Conservation (phyloP, 2,329 filamentous ascomycete genomes). For the Fusarium agapanthi region DNA sequence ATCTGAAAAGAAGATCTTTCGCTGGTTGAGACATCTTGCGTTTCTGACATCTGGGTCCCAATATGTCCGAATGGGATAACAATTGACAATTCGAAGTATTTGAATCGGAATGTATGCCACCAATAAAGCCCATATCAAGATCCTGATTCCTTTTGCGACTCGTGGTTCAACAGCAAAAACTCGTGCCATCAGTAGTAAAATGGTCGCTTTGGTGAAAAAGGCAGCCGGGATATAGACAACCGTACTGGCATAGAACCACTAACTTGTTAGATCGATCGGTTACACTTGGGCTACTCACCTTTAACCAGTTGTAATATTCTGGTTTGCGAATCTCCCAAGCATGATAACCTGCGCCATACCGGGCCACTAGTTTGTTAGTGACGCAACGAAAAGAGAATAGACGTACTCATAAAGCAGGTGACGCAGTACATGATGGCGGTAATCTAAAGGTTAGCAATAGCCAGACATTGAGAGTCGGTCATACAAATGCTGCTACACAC, state of each 20-base stretch:
- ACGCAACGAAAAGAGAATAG: neutral
- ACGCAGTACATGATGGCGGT: constrained; percentile 8
- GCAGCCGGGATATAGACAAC: constrained; percentile 31
- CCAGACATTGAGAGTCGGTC: neutral
- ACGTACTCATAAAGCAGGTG: constrained; percentile 30
- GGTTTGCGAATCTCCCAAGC: constrained; percentile 30
- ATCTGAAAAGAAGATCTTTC: constrained; percentile 37
- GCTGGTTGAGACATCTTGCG: constrained; percentile 49
- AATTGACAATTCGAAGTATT: constrained; percentile 53
- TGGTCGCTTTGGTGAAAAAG: constrained; percentile 38
- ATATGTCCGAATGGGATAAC: constrained; percentile 52
- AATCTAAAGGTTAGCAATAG: constrained; percentile 15
- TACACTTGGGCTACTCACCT: neutral
- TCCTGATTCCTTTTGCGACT: constrained; percentile 22
- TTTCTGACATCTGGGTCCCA: constrained; percentile 45
- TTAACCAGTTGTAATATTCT: constrained; percentile 32
- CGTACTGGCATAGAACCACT: constrained; percentile 38
- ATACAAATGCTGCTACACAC: constrained; percentile 31
- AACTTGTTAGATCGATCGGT: neutral
- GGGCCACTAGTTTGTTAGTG: constrained; percentile 27
- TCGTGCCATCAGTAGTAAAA: constrained; percentile 34
- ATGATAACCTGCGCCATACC: constrained; percentile 32
- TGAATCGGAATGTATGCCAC: constrained; percentile 26
- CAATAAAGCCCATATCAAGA: constrained; percentile 31
- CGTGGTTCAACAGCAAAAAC: constrained; percentile 30